phyloP scores from a whole-genome alignment of 1,284 basidiomycete genomes.

The Pascua sp. region DNA sequence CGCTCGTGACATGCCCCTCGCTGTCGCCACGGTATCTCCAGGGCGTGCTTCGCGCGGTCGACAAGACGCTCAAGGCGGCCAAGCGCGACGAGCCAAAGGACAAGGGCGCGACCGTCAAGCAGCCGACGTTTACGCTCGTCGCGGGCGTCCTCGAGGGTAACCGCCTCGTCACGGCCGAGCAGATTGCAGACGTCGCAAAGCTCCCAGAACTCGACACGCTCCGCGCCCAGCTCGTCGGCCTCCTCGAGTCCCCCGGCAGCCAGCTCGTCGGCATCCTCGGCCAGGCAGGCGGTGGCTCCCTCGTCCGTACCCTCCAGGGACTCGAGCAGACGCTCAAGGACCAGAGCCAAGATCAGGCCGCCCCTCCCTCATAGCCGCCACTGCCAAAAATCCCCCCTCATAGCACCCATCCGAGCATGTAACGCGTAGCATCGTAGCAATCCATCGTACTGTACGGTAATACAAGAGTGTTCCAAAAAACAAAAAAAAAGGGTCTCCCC shows the following conservation, averaged over 20 bases:
- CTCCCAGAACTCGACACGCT: slow-evolving; percentile 48
- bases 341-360: slow-evolving; percentile 11
- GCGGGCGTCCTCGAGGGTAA: slow-evolving; percentile 46
- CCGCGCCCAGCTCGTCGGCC: slow-evolving; percentile 48
- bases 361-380: slow-evolving; percentile 6
- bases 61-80: slow-evolving; percentile 32
- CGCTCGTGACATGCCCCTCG: slow-evolving; percentile 41
- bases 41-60: slow-evolving; percentile 37
- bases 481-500: not conserved
- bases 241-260: slow-evolving; percentile 43
- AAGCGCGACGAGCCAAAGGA: slow-evolving; percentile 15
- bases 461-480: slow-evolving; percentile 3
- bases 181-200: slow-evolving; percentile 34
- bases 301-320: slow-evolving; percentile 49
- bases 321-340: slow-evolving; percentile 44
- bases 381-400: not conserved
- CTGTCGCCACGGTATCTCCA: slow-evolving; percentile 49
- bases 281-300: slow-evolving; percentile 44
- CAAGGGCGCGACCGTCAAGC: slow-evolving; percentile 19
- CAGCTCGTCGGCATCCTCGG: slow-evolving; percentile 40
- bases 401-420: slow-evolving; percentile 15
- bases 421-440: slow-evolving; percentile 24
- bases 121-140: slow-evolving; percentile 44
- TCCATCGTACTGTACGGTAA: slow-evolving; percentile 5
- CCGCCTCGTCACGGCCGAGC: slow-evolving; percentile 23